phyloP scores from a whole-genome alignment of 2,329 filamentous ascomycete genomes.

The Phyllosticta capitalensis region DNA sequence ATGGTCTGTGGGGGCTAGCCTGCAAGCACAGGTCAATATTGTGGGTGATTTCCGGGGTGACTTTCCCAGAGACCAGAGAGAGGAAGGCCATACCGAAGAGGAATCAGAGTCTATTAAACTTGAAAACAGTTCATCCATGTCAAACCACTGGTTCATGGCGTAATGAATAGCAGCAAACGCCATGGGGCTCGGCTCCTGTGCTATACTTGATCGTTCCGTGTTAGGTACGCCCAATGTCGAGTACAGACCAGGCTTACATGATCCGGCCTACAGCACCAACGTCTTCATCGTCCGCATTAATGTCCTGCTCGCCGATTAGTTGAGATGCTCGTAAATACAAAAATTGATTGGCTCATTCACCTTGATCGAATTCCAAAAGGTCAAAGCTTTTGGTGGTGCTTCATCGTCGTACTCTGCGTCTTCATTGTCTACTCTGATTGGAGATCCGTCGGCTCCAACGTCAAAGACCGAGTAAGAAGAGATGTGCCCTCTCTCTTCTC shows the following conservation, averaged over 20 bases:
- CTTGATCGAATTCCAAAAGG: slow-evolving; percentile 25
- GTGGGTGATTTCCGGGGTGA: slow-evolving; percentile 24
- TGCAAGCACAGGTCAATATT: slow-evolving; percentile 2
- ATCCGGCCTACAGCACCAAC: slow-evolving; percentile 46
- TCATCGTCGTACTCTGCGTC: slow-evolving; percentile 21
- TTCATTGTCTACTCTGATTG: slow-evolving; percentile 28
- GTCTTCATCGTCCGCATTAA: slow-evolving; percentile 30
- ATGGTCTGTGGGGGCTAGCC: slow-evolving; percentile 35
- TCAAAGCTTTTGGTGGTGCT: slow-evolving; percentile 21
- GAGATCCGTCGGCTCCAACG: slow-evolving; percentile 38
- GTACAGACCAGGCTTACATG: slow-evolving; percentile 23
- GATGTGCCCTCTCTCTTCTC: slow-evolving; percentile 33
- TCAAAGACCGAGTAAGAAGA: slow-evolving; percentile 51
- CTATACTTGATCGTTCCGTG: slow-evolving; percentile 26
- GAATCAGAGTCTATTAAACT: slow-evolving; percentile 43
- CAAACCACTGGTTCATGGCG: slow-evolving; percentile 48
- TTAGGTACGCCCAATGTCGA: background rate
- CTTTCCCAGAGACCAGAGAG: slow-evolving; percentile 23
- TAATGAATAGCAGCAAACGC: slow-evolving; percentile 51
- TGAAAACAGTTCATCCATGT: slow-evolving; percentile 52
- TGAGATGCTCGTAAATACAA: background rate
- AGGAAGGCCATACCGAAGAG: slow-evolving; percentile 17
- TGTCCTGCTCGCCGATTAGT: slow-evolving; percentile 14
- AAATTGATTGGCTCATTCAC: background rate
- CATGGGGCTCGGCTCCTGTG: slow-evolving; percentile 52